Evolutionary conservation across 140 eudicot species (phyloP).

Genomic region (Ambrosia hybrid): DNA sequence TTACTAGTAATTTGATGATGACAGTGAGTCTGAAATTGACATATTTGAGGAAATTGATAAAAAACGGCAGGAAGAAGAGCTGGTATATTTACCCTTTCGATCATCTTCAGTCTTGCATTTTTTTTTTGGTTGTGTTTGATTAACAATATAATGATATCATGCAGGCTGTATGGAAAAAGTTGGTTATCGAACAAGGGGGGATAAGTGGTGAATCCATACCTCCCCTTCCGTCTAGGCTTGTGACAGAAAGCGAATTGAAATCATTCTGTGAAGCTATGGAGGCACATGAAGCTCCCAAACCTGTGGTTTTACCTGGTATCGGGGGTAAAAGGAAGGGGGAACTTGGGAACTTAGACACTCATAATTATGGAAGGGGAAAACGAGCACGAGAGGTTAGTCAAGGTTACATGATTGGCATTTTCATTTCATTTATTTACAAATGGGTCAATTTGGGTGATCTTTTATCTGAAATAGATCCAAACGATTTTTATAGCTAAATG

Average conservation of each 20-base stretch:
- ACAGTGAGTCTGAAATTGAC: conserved; percentile 90
- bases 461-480: too few relatives aligned
- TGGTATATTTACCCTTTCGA: conserved; percentile 49
- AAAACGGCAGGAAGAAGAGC: conserved; percentile 79
- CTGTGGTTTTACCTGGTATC: conserved; percentile 44
- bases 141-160: conserved; percentile 14
- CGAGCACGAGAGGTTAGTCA: conserved; percentile 96
- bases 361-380: conserved; percentile 96
- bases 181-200: conserved; percentile 48
- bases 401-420: background rate
- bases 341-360: conserved; percentile 78
- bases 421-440: conserved; percentile 2
- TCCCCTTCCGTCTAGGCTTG: conserved; percentile 80
- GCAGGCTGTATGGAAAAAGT: conserved; percentile 73
- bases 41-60: conserved; percentile 87
- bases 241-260: conserved; percentile 76
- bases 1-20: conserved; percentile 15
- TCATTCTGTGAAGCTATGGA: conserved; percentile 85
- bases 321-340: conserved; percentile 81
- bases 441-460: too few relatives aligned
- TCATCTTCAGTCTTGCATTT: background rate
- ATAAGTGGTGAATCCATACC: conserved; percentile 47
- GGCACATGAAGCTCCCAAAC: conserved; percentile 52
- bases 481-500: background rate
- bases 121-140: conserved; percentile 2